Evolutionary conservation across 2,329 filamentous ascomycete species (phyloP), one percentile per base, ranked within the genome.

Genomic region (Ceratocystis huliohia): DNA sequence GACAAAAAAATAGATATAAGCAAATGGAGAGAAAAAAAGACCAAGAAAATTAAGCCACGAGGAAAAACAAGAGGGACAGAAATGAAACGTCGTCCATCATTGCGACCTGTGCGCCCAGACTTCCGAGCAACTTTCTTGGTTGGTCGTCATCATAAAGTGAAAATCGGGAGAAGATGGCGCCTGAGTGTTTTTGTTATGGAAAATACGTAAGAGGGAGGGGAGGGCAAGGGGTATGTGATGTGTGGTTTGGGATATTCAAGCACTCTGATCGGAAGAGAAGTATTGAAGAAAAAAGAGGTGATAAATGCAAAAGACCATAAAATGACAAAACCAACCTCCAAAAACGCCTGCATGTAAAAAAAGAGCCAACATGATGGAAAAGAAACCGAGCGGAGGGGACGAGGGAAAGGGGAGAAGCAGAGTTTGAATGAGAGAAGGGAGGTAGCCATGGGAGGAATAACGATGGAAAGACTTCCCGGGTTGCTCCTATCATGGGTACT

Each of bases 341-440:
- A 61, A 48, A 63, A 65, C 64, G 64, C 64, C 64, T 50, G 28
- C 41, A 65, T 46, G 56, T 41, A 17, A 50, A 53, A 33, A 63
- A 17, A 37, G 37, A 22, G 37, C 25, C 22, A 45, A 45, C 41
- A 64, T 41, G 20, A 50, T 17, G 63, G 37, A 30, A 64, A 41
- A 41, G 3, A 41, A 64, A 56, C 56, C 30, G 46, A 56, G 28
- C 30, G 20, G 30, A 17, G 25, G 53, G n/a, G n/a, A 33, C 5
- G 8, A 61, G 17, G 53, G 20, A 30, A 57, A 41, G 53, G 20
- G 20, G 5, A 46, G 41, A 65, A 28, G n/a, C 53, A 59, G 28
- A 46, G 7, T 41, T 3, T 53, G 41, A 48, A 45, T 62, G 57
- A 48, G 30, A 33, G 30, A 67, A 59, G 25, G 50, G 57, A 50